A percentile compares a stretch with the other conserved stretches of the same genome.
phyloP scores from a whole-genome alignment of 2,329 filamentous ascomycete species.

The Fusarium decemcellulare region DNA sequence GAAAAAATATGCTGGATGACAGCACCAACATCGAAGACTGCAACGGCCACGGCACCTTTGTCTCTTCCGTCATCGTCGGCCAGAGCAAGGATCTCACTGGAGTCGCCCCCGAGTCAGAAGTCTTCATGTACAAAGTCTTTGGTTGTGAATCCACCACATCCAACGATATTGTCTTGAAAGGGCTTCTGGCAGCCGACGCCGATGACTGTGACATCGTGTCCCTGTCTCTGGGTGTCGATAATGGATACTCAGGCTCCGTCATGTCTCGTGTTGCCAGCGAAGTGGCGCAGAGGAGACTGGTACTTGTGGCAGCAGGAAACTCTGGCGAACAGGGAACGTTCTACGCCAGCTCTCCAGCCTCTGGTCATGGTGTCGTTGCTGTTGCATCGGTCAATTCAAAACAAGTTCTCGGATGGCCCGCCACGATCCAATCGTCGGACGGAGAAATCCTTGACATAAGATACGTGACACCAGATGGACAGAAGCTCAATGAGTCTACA shows the following conservation, averaged over 20 bases:
- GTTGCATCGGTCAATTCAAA: conserved; percentile 28
- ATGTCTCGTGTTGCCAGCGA: conserved; percentile 7
- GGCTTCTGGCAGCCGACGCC: conserved; percentile 38
- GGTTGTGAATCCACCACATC: conserved; percentile 29
- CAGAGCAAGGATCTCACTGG: conserved; percentile 31
- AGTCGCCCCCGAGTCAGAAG: conserved; percentile 37
- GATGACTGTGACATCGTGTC: conserved; percentile 27
- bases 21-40: conserved; percentile 32
- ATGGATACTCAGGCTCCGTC: neutral
- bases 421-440: neutral
- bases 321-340: conserved; percentile 20
- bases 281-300: conserved; percentile 23
- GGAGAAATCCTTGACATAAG: neutral
- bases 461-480: neutral
- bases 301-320: conserved; percentile 31
- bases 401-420: neutral
- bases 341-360: conserved; percentile 31
- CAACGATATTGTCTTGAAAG: conserved; percentile 41
- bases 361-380: conserved; percentile 22
- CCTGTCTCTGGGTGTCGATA: neutral
- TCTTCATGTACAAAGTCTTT: conserved; percentile 47
- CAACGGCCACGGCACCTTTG: conserved; percentile 39
- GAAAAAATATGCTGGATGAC: conserved; percentile 35
- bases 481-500: neutral
- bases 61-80: conserved; percentile 30